Base-by-base conservation (phyloP, 352 stramenopile species). In the Phytopythium delawarense region DNA sequence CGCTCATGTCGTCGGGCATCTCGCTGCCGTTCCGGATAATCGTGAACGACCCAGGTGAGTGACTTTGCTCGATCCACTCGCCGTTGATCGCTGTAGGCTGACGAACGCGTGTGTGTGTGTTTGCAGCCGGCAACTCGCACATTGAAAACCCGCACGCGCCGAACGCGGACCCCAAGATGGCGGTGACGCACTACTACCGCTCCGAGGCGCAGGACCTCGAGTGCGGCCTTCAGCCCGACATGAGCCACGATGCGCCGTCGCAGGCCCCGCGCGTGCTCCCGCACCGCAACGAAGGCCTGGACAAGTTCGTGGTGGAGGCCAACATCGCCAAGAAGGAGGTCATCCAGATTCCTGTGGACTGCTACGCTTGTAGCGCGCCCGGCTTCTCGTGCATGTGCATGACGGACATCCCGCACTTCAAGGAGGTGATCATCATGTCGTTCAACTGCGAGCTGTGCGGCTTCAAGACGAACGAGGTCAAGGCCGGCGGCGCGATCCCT, bases 391-490 rank as follows among this genome's bases (percentile, higher is more conserved):
- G 79, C 45, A 98, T 97, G 81, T 98, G 90, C 66, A 76, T 97
- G 50, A 96, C 88, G n/a, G 76, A 97, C 67, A 97, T 98, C 69
- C 94, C 94, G 35, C 92, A 97, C 67, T 98, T 98, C 72, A 97
- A 98, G 71, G 78, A 89, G 63, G 74, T 97, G 21, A 96, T 98
- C 66, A 93, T 98, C 63, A 98, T 98, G 91, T 81, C 77, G 48
- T 91, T 97, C 61, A 74, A 90, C 57, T 98, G 94, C 69, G 88
- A 96, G 50, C 45, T 73, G 15, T 98, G 94, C 74, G 94, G 94
- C n/a, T 98, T 92, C 65, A 86, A 82, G 62, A 94, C 81, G 18
- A 97, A 96, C 67, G 94, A 91, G 64, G 87, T 98, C 35, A 98
- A 98, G 72, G 87, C 80, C 42, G 91, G 92, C 59, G 94, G 94